Conservation (phyloP, 768 basidiomycete species). For the Rhizopogon sp. region DNA sequence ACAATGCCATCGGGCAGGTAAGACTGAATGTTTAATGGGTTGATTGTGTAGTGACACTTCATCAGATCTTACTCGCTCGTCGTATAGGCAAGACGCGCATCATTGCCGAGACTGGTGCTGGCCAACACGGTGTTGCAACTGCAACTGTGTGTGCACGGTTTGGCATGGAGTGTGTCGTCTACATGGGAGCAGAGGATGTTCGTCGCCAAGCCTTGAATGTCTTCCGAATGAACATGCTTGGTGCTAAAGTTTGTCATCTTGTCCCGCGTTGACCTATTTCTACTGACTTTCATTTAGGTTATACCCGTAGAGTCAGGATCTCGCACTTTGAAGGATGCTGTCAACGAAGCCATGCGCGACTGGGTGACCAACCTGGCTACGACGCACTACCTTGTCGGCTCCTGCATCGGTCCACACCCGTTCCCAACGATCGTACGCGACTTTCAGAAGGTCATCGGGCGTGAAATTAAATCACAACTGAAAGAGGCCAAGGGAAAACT, state of each 20-base stretch:
- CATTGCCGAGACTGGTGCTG: conserved; percentile 98
- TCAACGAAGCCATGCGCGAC: conserved; percentile 97
- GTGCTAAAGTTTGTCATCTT: conserved; percentile 60
- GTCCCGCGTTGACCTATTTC: not conserved
- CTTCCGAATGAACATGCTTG: conserved; percentile 97
- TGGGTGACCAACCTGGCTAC: conserved; percentile 96
- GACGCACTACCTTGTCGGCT: conserved; percentile 97
- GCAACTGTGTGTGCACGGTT: conserved; percentile 98
- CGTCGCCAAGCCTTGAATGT: conserved; percentile 95
- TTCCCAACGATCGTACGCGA: conserved; percentile 99
- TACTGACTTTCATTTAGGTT: conserved; percentile 48
- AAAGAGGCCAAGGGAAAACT: conserved; percentile 71
- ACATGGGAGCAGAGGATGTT: conserved; percentile 98
- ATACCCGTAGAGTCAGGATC: conserved; percentile 92
- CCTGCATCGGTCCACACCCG: conserved; percentile 95
- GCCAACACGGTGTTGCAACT: conserved; percentile 98
- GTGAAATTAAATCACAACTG: conserved; percentile 91
- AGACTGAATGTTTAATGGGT: conserved; percentile 9
- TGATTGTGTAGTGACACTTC: not conserved
- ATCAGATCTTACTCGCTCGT: conserved; percentile 86
- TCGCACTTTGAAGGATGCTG: conserved; percentile 94
- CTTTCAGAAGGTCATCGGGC: conserved; percentile 92
- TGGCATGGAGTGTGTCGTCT: conserved; percentile 90
- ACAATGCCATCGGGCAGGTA: conserved; percentile 96
- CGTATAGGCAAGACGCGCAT: conserved; percentile 94